phyloP scores from a whole-genome alignment of 192 early-diverging fungal species.

The Entophlyctis luteolus region DNA sequence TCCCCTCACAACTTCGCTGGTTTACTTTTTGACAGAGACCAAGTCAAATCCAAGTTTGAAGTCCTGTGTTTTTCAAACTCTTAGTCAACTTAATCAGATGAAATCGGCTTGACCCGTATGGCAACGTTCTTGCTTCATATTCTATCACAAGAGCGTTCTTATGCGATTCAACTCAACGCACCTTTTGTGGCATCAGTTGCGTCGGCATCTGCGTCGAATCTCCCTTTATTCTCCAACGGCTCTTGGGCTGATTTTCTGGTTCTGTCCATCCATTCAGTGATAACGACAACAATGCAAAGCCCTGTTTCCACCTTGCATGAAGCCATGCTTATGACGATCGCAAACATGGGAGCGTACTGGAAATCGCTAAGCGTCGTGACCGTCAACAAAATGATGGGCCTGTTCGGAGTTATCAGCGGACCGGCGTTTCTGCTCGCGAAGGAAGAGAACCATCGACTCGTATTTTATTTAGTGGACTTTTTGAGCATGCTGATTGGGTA shows the following conservation, averaged over 20 bases:
- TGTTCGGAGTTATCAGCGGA: constrained; percentile 74
- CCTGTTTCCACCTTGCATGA: constrained; percentile 68
- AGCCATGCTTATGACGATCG: constrained; percentile 69
- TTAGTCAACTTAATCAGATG: constrained; percentile 35
- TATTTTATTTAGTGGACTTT: constrained; percentile 73
- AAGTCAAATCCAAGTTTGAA: constrained; percentile 55
- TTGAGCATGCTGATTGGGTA: constrained; percentile 84
- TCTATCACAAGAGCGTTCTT: constrained; percentile 64
- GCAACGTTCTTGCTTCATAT: constrained; percentile 68
- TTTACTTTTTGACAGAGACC: constrained; percentile 63
- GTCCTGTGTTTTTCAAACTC: background rate
- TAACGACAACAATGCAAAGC: constrained; percentile 66
- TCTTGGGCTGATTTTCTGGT: constrained; percentile 76
- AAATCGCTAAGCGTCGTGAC: constrained; percentile 69
- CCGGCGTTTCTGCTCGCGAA: constrained; percentile 77
- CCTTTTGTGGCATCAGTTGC: constrained; percentile 44
- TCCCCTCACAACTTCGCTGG: constrained; percentile 56
- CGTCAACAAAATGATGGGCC: constrained; percentile 65
- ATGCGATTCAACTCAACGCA: constrained; percentile 63
- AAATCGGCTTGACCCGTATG: constrained; percentile 72
- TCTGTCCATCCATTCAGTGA: constrained; percentile 68
- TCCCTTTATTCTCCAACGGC: constrained; percentile 42
- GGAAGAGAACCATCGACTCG: constrained; percentile 68
- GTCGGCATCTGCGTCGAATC: constrained; percentile 19
- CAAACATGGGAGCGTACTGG: constrained; percentile 79